Evolutionary conservation across 164 flowering plant genomes (phyloP), one percentile per base, ranked within the genome.

Genomic region (Nelumbo lutea): DNA sequence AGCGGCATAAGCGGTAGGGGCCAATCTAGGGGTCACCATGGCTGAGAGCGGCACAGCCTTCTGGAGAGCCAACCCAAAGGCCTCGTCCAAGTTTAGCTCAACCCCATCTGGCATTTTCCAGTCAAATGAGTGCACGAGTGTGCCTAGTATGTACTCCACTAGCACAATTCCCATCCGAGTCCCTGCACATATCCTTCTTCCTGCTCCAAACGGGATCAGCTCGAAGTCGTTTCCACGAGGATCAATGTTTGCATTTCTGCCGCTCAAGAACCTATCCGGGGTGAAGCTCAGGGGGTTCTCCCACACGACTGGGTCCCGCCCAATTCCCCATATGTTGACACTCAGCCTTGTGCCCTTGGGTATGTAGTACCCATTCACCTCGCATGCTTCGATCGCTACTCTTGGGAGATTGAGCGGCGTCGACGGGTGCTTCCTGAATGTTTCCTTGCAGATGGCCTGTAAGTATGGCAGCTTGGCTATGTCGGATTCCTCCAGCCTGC

Each of bases 51-150:
- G 57, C 15, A 53, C 15, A 11, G 57, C 57, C 57, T 53, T 53
- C 14, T 65, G 64, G 10, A 65, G 55, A 1, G 62, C 69, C 9
- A 65, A 56, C 45, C 73, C 77, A 45, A 74, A 74, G 1, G 61
- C 52, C 42, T 74, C 77, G 27, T 74, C 77, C 73, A 75, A 65
- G 43, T 66, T 56, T n/a, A 75, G 14, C 66, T 70, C 58, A 9
- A 10, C 51, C 9, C 67, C 73, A 52, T 44, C 63, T 1, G 66
- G 70, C 5, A 69, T 8, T 27, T 56, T 62, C 73, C 73, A 70
- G 5, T 75, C 77, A 61, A 75, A 75, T 9, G 70, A 69, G 53
- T 75, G 77, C 46, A 75, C 70, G 44, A 75, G 43, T 9, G 73
- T 70, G 1, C 73, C 77, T n/a, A 75, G 42, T 15, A 70, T 60